Conservation (phyloP, 2,329 filamentous ascomycete species). For the Stagonosporopsis tanaceti region DNA sequence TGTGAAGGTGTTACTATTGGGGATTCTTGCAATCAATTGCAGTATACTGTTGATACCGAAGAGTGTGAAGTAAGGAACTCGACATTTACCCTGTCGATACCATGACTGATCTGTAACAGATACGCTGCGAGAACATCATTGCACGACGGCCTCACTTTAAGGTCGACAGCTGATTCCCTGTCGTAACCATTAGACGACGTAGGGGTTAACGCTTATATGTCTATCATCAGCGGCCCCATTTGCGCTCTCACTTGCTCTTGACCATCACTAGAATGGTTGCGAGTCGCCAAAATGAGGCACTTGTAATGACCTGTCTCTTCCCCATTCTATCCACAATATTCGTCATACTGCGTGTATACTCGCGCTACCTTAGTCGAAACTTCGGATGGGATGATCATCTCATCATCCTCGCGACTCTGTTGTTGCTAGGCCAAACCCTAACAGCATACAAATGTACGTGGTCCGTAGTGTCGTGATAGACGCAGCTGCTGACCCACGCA, state of each 20-base stretch:
- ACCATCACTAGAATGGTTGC: constrained; percentile 30
- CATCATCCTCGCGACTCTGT: constrained; percentile 35
- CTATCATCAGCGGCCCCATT: neutral
- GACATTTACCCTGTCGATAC: neutral
- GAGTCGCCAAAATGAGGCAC: constrained; percentile 37
- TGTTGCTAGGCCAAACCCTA: constrained; percentile 36
- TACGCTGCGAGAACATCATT: neutral
- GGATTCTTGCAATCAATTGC: neutral
- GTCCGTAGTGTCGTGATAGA: too few species aligned
- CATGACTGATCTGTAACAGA: constrained; percentile 2
- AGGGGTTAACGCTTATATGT: constrained; percentile 3
- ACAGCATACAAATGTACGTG: constrained; percentile 37
- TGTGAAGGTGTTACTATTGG: neutral
- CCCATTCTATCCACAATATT: constrained; percentile 40
- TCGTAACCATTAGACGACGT: neutral
- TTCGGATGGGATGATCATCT: constrained; percentile 47
- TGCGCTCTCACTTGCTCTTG: constrained; percentile 4
- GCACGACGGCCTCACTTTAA: constrained; percentile 2
- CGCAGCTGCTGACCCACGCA: constrained; percentile 13
- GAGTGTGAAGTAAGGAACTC: neutral
- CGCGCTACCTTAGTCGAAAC: constrained; percentile 41
- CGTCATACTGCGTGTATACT: constrained; percentile 36
- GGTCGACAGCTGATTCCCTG: constrained; percentile 3
- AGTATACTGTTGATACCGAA: neutral
- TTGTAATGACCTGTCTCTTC: constrained; percentile 39